These are phyloP conservation scores for Phaffomyces opuntiae DNA, from an alignment of 805 yeast species.

Conservation along the genomic window DNA sequence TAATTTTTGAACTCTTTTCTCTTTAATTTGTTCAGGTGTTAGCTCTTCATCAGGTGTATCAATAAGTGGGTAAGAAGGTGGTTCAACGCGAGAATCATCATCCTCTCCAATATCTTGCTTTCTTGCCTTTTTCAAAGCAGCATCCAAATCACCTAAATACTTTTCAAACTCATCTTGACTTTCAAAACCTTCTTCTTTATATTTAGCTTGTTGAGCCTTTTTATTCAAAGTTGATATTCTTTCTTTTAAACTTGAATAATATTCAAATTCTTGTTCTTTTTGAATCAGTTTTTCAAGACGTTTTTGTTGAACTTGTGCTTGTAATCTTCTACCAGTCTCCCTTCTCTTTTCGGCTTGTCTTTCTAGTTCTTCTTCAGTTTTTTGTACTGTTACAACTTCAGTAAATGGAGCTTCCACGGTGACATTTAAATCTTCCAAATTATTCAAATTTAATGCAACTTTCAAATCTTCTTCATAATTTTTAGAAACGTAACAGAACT, in stretches of 20 bases:
- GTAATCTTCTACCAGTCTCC: conserved; percentile 83
- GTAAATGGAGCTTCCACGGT: conserved; percentile 78
- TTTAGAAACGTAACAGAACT: conserved; percentile 70
- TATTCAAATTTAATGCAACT: conserved; percentile 49
- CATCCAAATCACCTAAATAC: conserved; percentile 57
- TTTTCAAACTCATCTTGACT: conserved; percentile 66
- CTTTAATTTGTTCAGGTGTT: conserved; percentile 72
- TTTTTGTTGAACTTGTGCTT: conserved; percentile 85
- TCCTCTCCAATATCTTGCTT: conserved; percentile 59
- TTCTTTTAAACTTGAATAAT: conserved; percentile 53
- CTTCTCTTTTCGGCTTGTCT: conserved; percentile 70
- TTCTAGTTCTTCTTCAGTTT: conserved; percentile 76
- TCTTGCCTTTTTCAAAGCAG: conserved; percentile 60
- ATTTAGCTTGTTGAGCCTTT: conserved; percentile 44
- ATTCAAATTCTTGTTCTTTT: conserved; percentile 72
- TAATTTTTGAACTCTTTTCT: conserved; percentile 77
- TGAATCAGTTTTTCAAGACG: conserved; percentile 74
- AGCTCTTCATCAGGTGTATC: conserved; percentile 83
- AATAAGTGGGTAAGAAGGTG: conserved; percentile 63
- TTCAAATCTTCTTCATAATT: conserved; percentile 62
- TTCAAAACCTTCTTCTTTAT: conserved; percentile 71
- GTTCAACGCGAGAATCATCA: conserved; percentile 38
- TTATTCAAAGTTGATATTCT: conserved; percentile 44
- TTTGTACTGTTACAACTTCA: conserved; percentile 58
- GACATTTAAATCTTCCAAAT: conserved; percentile 61